A percentile compares a stretch with the other conserved stretches of the same genome.
These are phyloP conservation scores for Cucumis sativus DNA, from an alignment of 306 rosid genomes.

Conservation along the genomic window Cucumber_9930_V3 NC_026659.2:18241001-18241500, in stretches of 20 bases:
- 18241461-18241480: background rate
- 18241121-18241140: conserved; percentile 23
- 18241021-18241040: conserved; percentile 25
- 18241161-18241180: conserved; percentile 24
- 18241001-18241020: conserved; percentile 27
- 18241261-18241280: background rate
- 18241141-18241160: conserved; percentile 25
- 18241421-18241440: background rate
- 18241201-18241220: conserved; percentile 24
- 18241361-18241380: background rate
- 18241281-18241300: background rate
- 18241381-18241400: too few relatives aligned
- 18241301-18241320: background rate
- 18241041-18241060: conserved; percentile 19
- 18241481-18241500: too few relatives aligned
- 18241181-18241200: conserved; percentile 20
- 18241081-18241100: background rate
- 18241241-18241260: background rate
- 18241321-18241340: background rate
- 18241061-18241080: conserved; percentile 18
- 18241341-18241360: background rate
- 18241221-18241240: conserved; percentile 8
- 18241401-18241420: background rate
- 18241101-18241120: conserved; percentile 19
- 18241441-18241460: background rate